Base-by-base conservation (phyloP, 1,284 basidiomycete genomes). In the Porodaedalea pini region DNA sequence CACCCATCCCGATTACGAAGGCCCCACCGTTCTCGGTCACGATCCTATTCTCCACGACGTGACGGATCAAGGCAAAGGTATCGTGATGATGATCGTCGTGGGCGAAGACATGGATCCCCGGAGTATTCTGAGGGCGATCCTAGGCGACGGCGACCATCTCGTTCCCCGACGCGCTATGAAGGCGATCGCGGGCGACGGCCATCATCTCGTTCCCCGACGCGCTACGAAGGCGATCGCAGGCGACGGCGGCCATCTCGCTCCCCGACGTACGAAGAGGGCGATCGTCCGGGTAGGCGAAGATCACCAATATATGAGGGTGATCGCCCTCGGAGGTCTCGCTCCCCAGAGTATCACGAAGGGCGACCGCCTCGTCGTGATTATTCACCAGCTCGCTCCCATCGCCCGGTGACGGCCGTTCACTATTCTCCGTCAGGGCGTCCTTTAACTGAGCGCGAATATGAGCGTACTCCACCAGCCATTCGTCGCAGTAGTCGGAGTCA, bases 1-100 rank as follows among this genome's bases (percentile, higher is more conserved):
- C 31, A 56, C 61, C n/a, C 59, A 44, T 23, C 63, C 59, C 10
- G 65, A 62, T 19, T 65, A 44, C 52, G 56, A 56, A 34, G 37
- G 48, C 58, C 56, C 34, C 59, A 43, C 13, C 54, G 56, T 17
- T 53, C 62, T 21, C 58, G 44, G 1, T 59, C 56, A 1, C 62
- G 56, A 29, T 50, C 51, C n/a, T 59, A 51, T 56, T 56, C 51
- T 32, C 59, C 19, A 44, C 4, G 34, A 37, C n/a, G n/a, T 37
- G 36, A 37, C n/a, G 36, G n/a, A 8, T n/a, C 36, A 8, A n/a
- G n/a, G n/a, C 36, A 37, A 8, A 8, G 36, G n/a, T 25, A 21
- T 23, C 19, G 7, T 48, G 13, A 31, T 4, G 21, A 27, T 25
- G 51, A 52, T 40, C 36, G n/a, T 41, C 45, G 21, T 48, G 31